Conservation (phyloP, 2,329 filamentous ascomycete genomes). For the Nothopassalora personata region DNA sequence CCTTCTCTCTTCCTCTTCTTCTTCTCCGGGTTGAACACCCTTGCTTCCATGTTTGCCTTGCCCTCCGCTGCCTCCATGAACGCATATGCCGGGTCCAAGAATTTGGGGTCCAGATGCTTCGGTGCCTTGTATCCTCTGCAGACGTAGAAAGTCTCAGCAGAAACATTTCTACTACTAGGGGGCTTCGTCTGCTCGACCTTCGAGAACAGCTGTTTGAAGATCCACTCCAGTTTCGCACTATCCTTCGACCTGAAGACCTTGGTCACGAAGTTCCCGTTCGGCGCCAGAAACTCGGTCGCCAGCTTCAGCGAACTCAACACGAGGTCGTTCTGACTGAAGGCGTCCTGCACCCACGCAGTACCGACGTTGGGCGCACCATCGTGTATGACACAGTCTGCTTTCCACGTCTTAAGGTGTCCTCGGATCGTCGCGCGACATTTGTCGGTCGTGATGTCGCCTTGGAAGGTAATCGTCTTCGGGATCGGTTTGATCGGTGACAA, state of each 20-base stretch:
- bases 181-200: constrained; percentile 98
- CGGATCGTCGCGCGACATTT: constrained; percentile 89
- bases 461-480: constrained; percentile 87
- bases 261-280: constrained; percentile 90
- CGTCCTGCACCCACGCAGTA: constrained; percentile 96
- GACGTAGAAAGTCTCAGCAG: constrained; percentile 97
- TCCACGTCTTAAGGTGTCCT: constrained; percentile 89
- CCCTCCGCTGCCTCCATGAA: constrained; percentile 87
- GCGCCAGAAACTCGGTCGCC: constrained; percentile 84
- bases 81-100: constrained; percentile 81
- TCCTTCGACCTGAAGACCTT: constrained; percentile 98
- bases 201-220: constrained; percentile 91
- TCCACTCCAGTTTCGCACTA: constrained; percentile 93
- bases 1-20: constrained; percentile 98
- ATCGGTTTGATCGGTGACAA: constrained; percentile 93
- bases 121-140: constrained; percentile 93
- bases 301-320: constrained; percentile 86
- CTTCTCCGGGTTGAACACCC: constrained; percentile 93
- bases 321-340: constrained; percentile 93
- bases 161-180: constrained; percentile 90
- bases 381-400: constrained; percentile 90
- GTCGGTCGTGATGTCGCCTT: constrained; percentile 95
- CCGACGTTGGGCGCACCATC: constrained; percentile 97
- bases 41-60: constrained; percentile 91
- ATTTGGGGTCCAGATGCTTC: constrained; percentile 85